Evolutionary conservation across 768 basidiomycete species (phyloP), one percentile per base, ranked within the genome.

Genomic region (Daedalea quercina): DNA sequence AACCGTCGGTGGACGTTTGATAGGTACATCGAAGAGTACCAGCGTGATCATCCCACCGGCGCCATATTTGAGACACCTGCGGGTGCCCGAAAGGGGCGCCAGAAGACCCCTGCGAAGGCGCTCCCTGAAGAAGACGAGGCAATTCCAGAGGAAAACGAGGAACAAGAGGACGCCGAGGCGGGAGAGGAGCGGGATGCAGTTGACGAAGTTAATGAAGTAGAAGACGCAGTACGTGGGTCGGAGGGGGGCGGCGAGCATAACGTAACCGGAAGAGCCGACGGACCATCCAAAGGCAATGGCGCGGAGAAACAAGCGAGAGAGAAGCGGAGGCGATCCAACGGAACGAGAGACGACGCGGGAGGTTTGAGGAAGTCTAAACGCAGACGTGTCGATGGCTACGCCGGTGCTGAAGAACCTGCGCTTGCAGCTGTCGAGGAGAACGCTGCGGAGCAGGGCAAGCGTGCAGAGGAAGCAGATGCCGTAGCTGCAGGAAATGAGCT

Each of bases 1-100:
- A 90, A 90, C 64, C 81, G 89, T 54, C 68, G 82, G 0, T 61
- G 66, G 6, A 79, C 85, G 13, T 74, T 89, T 50, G 84, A 90
- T 60, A 62, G 62, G 19, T 66, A 78, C 48, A 87, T 90, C 50
- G 65, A 76, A 2, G 67, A 67, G 2, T 22, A 12, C 12, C 51
- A 52, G 28, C 11, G 15, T 11, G 20, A 12, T 35, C 20, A 37
- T 24, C 22, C 42, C n/a, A 24, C 8, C 35, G 41, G 20, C 23
- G 42, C 26, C 3, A 20, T 2, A 31, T 11, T 15, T 44, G 45
- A 22, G 49, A 54, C 15, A 44, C 23, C 33, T 20, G 33, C 33
- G 28, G 11, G 31, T 37, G 1, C n/a, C 11, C n/a, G 19, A 3
- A 28, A 33, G 25, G 25, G 46, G 13, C 12, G 12, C 19, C 44